Percentiles rank a stretch among this genome's conserved stretches.
phyloP scores from a whole-genome alignment of 2,329 filamentous ascomycete genomes.

The Trichoderma pleuroti region DNA sequence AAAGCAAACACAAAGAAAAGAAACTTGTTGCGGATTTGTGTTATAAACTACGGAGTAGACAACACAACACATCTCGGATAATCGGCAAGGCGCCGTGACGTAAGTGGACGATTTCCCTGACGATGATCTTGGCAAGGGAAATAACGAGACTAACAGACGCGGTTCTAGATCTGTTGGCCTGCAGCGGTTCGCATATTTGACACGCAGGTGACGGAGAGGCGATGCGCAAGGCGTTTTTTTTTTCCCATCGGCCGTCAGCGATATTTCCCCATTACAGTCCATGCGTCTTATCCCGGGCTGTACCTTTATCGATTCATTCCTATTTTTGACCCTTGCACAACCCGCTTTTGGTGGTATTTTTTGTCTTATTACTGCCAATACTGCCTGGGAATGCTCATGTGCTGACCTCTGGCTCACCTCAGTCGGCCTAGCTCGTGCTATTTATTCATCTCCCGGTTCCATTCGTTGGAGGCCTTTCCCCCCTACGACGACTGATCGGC shows the following conservation, averaged over 20 bases:
- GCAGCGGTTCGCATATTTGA: slow-evolving; percentile 9
- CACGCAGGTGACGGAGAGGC: neutral
- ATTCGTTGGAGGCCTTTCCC: neutral
- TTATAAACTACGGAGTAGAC: no score
- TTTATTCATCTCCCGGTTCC: neutral
- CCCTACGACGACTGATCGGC: neutral
- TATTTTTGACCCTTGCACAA: neutral
- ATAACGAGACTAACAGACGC: neutral
- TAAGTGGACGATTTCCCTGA: neutral
- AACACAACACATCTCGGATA: slow-evolving; percentile 13
- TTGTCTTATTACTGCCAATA: neutral
- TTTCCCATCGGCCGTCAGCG: no score
- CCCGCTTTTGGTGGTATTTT: neutral
- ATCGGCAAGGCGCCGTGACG: slow-evolving; percentile 14
- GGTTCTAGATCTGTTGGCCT: slow-evolving; percentile 12
- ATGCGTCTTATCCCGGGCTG: neutral
- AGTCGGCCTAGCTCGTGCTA: neutral
- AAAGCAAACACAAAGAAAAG: neutral
- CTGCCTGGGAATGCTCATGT: neutral
- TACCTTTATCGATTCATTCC: neutral
- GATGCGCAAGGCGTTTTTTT: slow-evolving; percentile 8
- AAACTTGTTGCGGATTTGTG: neutral
- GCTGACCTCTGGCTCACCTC: neutral
- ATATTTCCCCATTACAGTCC: neutral
- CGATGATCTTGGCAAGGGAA: slow-evolving; percentile 2